Conservation (phyloP, 208 protist species). For the Crithidia mellificae region DNA sequence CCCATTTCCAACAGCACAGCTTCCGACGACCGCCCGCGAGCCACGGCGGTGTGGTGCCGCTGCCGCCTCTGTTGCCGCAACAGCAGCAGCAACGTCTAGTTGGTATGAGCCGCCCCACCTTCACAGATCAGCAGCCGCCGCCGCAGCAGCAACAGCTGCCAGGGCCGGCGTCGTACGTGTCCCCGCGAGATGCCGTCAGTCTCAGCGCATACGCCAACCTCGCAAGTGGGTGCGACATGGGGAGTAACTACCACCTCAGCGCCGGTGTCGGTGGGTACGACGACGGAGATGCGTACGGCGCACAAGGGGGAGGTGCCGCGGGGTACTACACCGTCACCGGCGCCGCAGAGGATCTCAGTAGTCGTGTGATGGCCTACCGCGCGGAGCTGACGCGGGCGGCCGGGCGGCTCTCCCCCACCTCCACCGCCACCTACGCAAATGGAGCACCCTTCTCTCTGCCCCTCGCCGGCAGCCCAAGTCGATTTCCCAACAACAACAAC, state of each 20-base stretch:
- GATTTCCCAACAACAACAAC: no score
- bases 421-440: conserved; percentile 30
- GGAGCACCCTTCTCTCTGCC: conserved; percentile 31
- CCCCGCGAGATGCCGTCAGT: conserved; percentile 55
- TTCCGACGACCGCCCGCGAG: no score
- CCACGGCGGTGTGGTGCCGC: conserved; percentile 12
- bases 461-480: conserved; percentile 16
- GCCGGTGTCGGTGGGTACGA: not conserved
- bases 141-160: no score
- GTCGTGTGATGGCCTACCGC: conserved; percentile 52
- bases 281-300: conserved; percentile 1
- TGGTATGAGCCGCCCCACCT: no score
- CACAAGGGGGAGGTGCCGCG: no score
- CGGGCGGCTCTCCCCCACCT: conserved; percentile 21
- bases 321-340: no score
- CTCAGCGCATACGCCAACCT: conserved; percentile 45
- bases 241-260: conserved; percentile 13
- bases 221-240: conserved; percentile 20
- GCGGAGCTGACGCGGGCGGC: conserved; percentile 33
- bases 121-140: no score
- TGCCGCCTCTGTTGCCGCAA: conserved; percentile 43
- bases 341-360: conserved; percentile 22
- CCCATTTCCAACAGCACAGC: conserved; percentile 3
- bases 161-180: conserved; percentile 26
- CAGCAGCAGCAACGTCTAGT: conserved; percentile 19